Evolutionary conservation across 495 filamentous ascomycete genomes (phyloP).

Genomic region (Penicillium desertorum): DNA sequence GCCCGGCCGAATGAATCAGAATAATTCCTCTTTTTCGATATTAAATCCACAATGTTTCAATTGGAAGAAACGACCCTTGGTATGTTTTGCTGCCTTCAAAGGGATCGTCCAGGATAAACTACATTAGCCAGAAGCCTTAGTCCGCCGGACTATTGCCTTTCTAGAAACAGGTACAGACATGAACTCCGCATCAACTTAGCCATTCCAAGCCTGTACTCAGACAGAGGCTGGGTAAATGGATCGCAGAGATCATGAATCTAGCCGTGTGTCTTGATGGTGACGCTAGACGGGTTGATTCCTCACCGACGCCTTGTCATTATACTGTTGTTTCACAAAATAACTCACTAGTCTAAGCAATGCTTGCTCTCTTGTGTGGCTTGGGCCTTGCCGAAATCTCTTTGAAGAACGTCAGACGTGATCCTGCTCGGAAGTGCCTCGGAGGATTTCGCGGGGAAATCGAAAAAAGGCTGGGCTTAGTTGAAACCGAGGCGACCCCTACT

Average conservation of each 20-base stretch:
- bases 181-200: background rate
- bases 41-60: conserved; percentile 6
- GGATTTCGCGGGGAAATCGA: background rate
- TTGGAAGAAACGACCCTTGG: background rate
- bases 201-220: background rate
- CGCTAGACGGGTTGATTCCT: background rate
- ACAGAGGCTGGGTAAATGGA: conserved; percentile 6
- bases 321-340: conserved; percentile 12
- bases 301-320: background rate
- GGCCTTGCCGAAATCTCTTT: background rate
- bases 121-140: conserved; percentile 14
- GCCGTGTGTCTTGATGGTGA: background rate
- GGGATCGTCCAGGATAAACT: conserved; percentile 6
- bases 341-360: conserved; percentile 2
- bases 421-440: background rate
- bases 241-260: background rate
- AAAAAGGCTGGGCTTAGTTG: background rate
- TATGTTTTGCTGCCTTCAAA: background rate
- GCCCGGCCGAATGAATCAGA: background rate
- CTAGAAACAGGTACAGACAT: conserved; percentile 1
- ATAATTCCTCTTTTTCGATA: background rate
- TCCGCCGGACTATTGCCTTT: conserved; percentile 11
- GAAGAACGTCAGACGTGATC: background rate
- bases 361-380: background rate
- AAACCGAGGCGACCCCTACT: background rate